Evolutionary conservation across 2,329 filamentous ascomycete genomes (phyloP).

Genomic region (Talaromyces sp.): DNA sequence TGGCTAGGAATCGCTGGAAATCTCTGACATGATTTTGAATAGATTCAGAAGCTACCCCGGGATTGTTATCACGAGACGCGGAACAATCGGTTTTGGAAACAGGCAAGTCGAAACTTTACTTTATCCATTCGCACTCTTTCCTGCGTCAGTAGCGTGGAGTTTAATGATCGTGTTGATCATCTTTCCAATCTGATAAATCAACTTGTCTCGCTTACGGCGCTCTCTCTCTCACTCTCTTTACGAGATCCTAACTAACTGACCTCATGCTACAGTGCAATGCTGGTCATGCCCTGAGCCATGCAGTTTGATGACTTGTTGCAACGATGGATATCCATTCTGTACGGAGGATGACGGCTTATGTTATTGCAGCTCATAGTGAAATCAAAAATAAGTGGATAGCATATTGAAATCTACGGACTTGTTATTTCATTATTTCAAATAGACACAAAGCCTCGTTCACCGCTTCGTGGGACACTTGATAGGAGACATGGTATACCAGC

Average conservation of each 20-base stretch:
- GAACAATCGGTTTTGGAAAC: background rate
- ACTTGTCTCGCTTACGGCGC: background rate
- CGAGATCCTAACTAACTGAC: background rate
- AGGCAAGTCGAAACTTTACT: background rate
- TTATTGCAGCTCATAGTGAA: constrained; percentile 16
- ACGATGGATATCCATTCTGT: constrained; percentile 17
- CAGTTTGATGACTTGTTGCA: constrained; percentile 16
- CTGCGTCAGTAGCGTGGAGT: background rate
- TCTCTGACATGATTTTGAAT: background rate
- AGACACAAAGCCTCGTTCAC: background rate
- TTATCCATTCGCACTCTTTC: background rate
- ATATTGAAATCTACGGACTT: background rate
- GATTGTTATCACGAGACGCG: background rate
- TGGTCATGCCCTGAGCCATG: constrained; percentile 16
- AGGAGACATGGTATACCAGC: background rate
- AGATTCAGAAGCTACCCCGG: background rate
- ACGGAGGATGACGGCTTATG: constrained; percentile 5
- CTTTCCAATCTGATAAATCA: background rate
- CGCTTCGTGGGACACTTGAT: background rate
- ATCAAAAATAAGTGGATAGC: background rate
- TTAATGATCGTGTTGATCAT: background rate
- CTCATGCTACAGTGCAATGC: constrained; percentile 10
- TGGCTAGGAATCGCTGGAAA: background rate
- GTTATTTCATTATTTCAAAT: background rate
- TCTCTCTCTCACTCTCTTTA: too few relatives aligned